Percentiles rank a stretch among this genome's conserved stretches.
Evolutionary conservation across 106 monocot genomes (phyloP).

Genomic region (Cymbidium sinense): DNA sequence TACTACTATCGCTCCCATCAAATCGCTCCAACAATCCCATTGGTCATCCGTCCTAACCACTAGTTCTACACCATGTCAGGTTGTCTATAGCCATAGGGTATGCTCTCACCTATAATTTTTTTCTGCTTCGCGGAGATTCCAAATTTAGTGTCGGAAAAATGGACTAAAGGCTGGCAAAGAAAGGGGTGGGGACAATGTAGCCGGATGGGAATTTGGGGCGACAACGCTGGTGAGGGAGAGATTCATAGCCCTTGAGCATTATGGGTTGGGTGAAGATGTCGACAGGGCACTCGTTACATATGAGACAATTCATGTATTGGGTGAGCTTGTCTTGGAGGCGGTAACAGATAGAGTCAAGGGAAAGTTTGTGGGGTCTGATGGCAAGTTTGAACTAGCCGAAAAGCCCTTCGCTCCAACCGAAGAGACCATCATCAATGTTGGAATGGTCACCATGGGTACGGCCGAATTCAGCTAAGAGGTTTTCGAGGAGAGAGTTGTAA

Average conservation of each 20-base stretch:
- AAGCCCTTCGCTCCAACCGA: constrained; percentile 29
- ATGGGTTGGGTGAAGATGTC: constrained; percentile 36
- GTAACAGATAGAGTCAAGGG: constrained; percentile 25
- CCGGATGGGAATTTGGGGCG: constrained; percentile 24
- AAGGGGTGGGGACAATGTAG: constrained; percentile 20
- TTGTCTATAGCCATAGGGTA: too few species aligned
- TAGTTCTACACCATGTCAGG: too few species aligned
- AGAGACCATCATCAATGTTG: neutral
- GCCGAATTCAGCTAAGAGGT: constrained; percentile 40
- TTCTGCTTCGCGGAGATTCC: too few species aligned
- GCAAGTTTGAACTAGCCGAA: constrained; percentile 37
- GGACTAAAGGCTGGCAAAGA: constrained; percentile 30
- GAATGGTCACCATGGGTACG: constrained; percentile 15
- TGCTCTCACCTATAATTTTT: too few species aligned
- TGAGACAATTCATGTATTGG: constrained; percentile 33
- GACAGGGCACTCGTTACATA: constrained; percentile 28
- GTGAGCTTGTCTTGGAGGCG: constrained; percentile 23
- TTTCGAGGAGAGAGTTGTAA: constrained; percentile 45
- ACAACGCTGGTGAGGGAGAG: constrained; percentile 40
- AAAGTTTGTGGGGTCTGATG: constrained; percentile 33
- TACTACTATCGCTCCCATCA: too few species aligned
- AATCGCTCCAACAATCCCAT: too few species aligned
- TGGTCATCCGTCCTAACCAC: too few species aligned
- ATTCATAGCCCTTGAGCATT: constrained; percentile 47
- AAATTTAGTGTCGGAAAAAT: constrained; percentile 41